Percentiles rank a stretch among this genome's conserved stretches.
Conservation (phyloP, 805 yeast species). For the Candida pini region DNA sequence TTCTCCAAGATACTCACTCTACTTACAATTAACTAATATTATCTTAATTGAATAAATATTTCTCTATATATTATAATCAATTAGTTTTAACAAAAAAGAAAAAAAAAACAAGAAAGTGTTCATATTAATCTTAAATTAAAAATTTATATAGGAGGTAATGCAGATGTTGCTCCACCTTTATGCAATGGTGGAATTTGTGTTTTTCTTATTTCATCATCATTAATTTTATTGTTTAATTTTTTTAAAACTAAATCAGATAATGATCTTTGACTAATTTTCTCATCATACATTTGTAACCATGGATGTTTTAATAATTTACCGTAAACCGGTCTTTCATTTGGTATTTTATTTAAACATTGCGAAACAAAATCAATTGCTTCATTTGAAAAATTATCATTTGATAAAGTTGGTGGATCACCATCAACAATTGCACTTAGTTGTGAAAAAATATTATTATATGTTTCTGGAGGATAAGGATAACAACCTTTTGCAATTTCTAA, state of each 20-base stretch:
- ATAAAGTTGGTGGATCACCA: conserved; percentile 84
- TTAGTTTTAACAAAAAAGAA: no score
- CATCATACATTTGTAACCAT: conserved; percentile 61
- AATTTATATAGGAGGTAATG: no score
- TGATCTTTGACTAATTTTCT: conserved; percentile 24
- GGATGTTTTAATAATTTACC: conserved; percentile 70
- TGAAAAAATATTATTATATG: conserved; percentile 82
- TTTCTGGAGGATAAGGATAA: conserved; percentile 96
- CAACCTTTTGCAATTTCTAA: conserved; percentile 85
- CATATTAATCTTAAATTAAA: no score
- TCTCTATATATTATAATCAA: no score
- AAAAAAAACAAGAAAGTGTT: no score
- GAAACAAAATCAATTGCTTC: conserved; percentile 80
- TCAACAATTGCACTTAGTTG: conserved; percentile 96
- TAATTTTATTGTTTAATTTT: conserved; percentile 27
- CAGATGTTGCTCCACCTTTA: no score
- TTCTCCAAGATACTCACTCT: no score
- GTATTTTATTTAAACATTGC: conserved; percentile 72
- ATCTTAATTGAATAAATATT: no score
- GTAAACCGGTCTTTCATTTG: conserved; percentile 78
- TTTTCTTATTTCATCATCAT: no score
- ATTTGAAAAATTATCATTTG: conserved; percentile 53
- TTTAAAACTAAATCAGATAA: conserved; percentile 30
- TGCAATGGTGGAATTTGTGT: conserved; percentile 25
- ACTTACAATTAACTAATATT: no score